These are phyloP conservation scores for Ceratobasidium sp. DNA, from an alignment of 1,284 basidiomycete species.

Conservation along the genomic window DNA sequence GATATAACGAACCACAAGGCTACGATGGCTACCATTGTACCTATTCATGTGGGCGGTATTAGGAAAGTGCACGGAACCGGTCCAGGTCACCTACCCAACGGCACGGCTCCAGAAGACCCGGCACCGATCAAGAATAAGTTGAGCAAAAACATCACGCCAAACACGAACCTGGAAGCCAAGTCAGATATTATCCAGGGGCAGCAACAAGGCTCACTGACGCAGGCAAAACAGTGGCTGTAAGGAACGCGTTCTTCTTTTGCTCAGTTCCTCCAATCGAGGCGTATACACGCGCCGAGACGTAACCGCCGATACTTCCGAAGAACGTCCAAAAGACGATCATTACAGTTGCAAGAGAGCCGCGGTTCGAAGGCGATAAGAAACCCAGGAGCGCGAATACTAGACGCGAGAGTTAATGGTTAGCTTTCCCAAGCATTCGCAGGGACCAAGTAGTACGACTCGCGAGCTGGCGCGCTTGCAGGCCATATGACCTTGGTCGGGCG, in stretches of 20 bases:
- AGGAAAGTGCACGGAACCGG: slow-evolving; percentile 20
- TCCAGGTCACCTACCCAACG: slow-evolving; percentile 75
- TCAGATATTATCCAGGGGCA: slow-evolving; percentile 45
- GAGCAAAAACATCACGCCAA: slow-evolving; percentile 85
- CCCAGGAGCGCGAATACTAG: slow-evolving; percentile 94
- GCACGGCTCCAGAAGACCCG: slow-evolving; percentile 94
- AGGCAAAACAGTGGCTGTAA: slow-evolving; percentile 92
- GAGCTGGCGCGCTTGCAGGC: no score
- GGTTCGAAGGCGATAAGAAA: slow-evolving; percentile 96
- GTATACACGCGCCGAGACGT: slow-evolving; percentile 88
- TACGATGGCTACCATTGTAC: slow-evolving; percentile 90
- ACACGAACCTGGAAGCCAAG: slow-evolving; percentile 71
- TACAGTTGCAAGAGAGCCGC: slow-evolving; percentile 93
- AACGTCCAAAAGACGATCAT: slow-evolving; percentile 98
- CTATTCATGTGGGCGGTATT: slow-evolving; percentile 56
- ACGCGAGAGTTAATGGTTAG: slow-evolving; percentile 27
- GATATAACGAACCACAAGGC: slow-evolving; percentile 97
- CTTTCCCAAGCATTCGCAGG: not conserved
- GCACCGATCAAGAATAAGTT: slow-evolving; percentile 89
- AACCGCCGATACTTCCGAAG: slow-evolving; percentile 93
- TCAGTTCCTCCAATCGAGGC: slow-evolving; percentile 85
- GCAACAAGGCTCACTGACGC: slow-evolving; percentile 65
- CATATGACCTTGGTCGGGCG: no score
- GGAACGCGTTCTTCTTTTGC: slow-evolving; percentile 85
- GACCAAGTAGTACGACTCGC: no score